These are phyloP conservation scores for Solanum hybrid DNA, from an alignment of 305 asterid species.

Conservation along the genomic window DNA sequence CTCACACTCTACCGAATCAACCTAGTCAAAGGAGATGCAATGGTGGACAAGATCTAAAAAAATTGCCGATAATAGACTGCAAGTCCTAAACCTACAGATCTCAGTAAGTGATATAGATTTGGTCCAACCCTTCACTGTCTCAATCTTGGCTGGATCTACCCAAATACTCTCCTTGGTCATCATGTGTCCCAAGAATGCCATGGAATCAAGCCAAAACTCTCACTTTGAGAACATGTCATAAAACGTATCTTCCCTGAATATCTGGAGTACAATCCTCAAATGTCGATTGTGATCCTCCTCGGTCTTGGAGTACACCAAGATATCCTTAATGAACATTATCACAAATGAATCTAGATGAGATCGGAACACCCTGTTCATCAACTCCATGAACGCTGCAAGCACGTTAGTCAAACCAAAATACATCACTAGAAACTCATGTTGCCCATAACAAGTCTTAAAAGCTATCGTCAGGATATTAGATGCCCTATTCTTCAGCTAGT, in stretches of 20 bases:
- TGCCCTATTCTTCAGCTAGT: not conserved
- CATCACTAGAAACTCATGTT: not conserved
- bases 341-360: too few relatives aligned
- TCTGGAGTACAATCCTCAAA: not conserved
- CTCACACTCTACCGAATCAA: not conserved
- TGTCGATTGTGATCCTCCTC: too few relatives aligned
- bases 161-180: not conserved
- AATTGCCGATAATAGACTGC: accelerated
- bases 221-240: not conserved
- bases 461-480: not conserved
- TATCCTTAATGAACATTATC: too few relatives aligned
- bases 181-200: not conserved
- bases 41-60: not conserved
- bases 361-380: not conserved
- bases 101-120: too few relatives aligned
- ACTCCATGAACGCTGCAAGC: not conserved
- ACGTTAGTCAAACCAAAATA: not conserved
- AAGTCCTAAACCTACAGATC: not conserved
- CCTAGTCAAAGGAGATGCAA: not conserved
- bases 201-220: not conserved
- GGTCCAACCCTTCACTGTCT: not conserved
- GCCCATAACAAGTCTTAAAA: not conserved
- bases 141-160: not conserved
- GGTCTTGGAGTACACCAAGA: too few relatives aligned
- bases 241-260: not conserved